Evolutionary conservation across 139 green algal species (phyloP).

Genomic region (Picochlorum sp.): DNA sequence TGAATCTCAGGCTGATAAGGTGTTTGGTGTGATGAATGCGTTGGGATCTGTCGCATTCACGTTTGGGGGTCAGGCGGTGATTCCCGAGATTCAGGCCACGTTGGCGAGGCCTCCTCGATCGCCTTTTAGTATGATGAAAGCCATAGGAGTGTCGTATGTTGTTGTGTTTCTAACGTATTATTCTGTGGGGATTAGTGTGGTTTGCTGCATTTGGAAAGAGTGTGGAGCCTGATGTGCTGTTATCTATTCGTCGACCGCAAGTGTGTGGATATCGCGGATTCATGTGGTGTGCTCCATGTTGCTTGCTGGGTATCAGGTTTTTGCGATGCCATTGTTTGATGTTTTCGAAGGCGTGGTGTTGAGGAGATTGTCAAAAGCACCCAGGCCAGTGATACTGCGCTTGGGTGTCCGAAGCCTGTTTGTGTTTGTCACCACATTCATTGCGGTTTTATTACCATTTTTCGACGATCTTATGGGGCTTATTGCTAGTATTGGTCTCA

Average conservation of each 20-base stretch:
- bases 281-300: conserved; percentile 59
- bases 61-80: conserved; percentile 40
- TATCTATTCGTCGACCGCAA: conserved; percentile 30
- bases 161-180: conserved; percentile 47
- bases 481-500: conserved; percentile 20
- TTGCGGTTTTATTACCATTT: conserved; percentile 50
- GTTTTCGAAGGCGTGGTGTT: conserved; percentile 20
- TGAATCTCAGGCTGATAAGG: conserved; percentile 13
- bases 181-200: conserved; percentile 35
- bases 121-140: conserved; percentile 40
- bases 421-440: conserved; percentile 28
- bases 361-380: conserved; percentile 17
- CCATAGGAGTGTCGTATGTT: conserved; percentile 31
- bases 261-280: conserved; percentile 41
- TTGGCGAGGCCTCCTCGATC: conserved; percentile 35
- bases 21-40: conserved; percentile 46
- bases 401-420: conserved; percentile 33
- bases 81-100: conserved; percentile 41
- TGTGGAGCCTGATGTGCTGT: conserved; percentile 47
- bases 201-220: conserved; percentile 45
- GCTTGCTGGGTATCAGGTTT: conserved; percentile 47
- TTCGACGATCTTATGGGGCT: conserved; percentile 44
- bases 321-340: conserved; percentile 47
- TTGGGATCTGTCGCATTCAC: conserved; percentile 50
- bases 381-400: conserved; percentile 19